These are phyloP conservation scores for Chrysanthemum makinoi DNA, from an alignment of 129 eudicot genomes.

Conservation along the genomic window DNA sequence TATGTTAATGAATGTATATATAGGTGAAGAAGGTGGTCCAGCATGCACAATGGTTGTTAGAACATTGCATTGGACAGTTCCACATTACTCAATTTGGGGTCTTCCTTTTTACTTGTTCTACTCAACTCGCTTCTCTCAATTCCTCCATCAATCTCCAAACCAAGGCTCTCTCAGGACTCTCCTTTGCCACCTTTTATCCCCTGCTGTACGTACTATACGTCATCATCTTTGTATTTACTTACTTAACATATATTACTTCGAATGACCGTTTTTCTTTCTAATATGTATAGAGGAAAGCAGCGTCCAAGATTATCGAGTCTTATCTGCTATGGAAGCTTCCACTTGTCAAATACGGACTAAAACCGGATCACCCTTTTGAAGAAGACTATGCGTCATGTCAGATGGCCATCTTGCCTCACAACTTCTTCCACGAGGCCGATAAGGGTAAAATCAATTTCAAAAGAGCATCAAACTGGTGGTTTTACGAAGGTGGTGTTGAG, in stretches of 20 bases:
- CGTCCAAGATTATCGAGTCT: conserved; percentile 71
- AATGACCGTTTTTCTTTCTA: not conserved
- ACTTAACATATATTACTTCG: not conserved
- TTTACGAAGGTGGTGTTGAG: conserved; percentile 78
- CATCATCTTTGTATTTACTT: too few relatives aligned
- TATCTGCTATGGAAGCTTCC: conserved; percentile 87
- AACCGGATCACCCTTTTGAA: conserved; percentile 89
- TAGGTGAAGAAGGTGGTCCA: conserved; percentile 68
- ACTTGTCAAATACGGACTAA: conserved; percentile 69
- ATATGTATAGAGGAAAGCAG: conserved; percentile 49
- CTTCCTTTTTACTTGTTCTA: conserved; percentile 90
- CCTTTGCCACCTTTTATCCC: conserved; percentile 57
- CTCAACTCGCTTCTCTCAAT: conserved; percentile 88
- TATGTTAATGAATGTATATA: not conserved
- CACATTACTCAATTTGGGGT: conserved; percentile 95
- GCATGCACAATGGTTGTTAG: conserved; percentile 87
- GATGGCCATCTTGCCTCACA: conserved; percentile 92
- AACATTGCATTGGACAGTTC: conserved; percentile 95
- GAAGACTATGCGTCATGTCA: conserved; percentile 98
- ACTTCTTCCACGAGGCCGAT: conserved; percentile 76
- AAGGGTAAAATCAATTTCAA: conserved; percentile 67
- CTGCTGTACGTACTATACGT: too few relatives aligned
- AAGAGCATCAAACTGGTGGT: conserved; percentile 79
- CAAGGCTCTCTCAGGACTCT: conserved; percentile 67
- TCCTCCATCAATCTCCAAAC: conserved; percentile 81